phyloP scores from a whole-genome alignment of 31 red algal species.

The Odonthalia washingtoniensis region DNA sequence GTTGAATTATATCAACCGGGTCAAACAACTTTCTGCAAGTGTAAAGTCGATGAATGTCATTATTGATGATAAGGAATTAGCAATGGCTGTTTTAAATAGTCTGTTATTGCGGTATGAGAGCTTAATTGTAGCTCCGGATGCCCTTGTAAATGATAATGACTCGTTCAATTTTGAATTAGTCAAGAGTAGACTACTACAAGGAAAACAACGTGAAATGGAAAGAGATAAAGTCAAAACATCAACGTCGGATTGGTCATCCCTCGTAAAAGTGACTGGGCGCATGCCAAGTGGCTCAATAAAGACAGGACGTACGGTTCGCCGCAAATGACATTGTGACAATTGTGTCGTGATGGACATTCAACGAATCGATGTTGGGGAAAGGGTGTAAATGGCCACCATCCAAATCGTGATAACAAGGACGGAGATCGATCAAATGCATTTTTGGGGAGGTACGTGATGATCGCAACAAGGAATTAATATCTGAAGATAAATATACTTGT shows the following conservation, averaged over 20 bases:
- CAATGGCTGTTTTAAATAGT: slow-evolving; percentile 18
- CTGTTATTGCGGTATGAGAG: background rate
- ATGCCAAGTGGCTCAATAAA: no score
- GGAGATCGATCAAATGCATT: no score
- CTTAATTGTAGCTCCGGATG: slow-evolving; percentile 11
- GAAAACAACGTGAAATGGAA: background rate
- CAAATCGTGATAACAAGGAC: no score
- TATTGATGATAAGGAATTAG: slow-evolving; percentile 21
- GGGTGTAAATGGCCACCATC: background rate
- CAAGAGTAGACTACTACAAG: background rate
- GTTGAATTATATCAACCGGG: background rate
- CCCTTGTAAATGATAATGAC: background rate
- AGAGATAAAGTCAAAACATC: no score
- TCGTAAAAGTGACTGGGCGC: no score
- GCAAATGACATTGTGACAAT: no score
- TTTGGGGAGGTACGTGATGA: no score
- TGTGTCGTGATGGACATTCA: background rate
- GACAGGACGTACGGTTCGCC: no score
- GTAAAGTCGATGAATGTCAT: background rate
- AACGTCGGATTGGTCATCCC: no score
- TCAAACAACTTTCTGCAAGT: background rate
- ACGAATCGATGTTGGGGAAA: background rate
- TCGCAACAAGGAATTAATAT: no score
- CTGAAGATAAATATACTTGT: background rate
- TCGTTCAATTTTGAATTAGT: background rate